Base-by-base conservation (phyloP, 805 yeast genomes). In the Metschnikowia koreensis region DNA sequence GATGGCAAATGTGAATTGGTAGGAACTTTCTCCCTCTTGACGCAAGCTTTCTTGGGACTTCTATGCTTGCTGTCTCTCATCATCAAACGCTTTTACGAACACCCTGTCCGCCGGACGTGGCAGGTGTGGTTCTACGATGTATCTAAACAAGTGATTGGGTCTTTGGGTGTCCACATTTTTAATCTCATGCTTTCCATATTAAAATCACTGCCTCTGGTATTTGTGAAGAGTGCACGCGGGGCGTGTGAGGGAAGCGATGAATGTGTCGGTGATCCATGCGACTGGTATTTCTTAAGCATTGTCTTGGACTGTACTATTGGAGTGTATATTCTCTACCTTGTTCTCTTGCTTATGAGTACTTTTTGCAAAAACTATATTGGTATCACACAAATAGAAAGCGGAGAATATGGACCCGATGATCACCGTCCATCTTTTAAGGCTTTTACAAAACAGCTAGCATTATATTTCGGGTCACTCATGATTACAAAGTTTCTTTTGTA, bases 241-340 rank as follows among this genome's bases (percentile, higher is more conserved):
- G 58, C 54, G 16, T 59, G 61, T 22, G 60, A 48, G n/a, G 57
- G 51, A 37, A 34, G 51, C 26, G 58, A 45, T 17, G 54, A 52
- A n/a, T 57, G 57, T 36, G 28, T 40, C 7, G 64, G 61, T 45
- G 85, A 84, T 55, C 96, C 97, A 7, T 94, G 98, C 68, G 93
- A 89, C 60, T 94, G 97, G 94, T 93, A 94, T 71, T 93, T 93
- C 64, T 73, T 94, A 49, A 93, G 89, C 62, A 80, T 93, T 38
- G 76, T 93, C 29, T 81, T 93, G 64, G 99, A 93, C 67, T 92
- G 98, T 40, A 93, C 99, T 0, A 78, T 92, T 7, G 99, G 99
- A 0, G 93, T 93, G 2, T 96, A 96, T 7, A 80, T 93, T 2
- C 74, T 92, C 29, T 79, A 79, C 52, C 54, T 74, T 2, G 73